phyloP scores from a whole-genome alignment of 305 asterid genomes.

The Stenogyne calaminthoides region DNA sequence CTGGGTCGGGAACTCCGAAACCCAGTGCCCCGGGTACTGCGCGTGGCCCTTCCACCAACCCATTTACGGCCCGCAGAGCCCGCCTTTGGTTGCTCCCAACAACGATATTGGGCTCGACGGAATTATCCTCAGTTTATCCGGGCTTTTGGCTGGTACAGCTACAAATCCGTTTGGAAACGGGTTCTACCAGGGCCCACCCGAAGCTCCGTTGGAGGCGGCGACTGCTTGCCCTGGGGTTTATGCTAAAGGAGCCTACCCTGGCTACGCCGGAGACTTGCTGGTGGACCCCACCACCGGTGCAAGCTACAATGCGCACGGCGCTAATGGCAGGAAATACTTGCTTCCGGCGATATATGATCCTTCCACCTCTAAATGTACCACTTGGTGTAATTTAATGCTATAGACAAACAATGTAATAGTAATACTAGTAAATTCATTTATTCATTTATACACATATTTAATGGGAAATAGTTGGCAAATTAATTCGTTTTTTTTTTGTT shows the following conservation, averaged over 20 bases:
- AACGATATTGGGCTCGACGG: slow-evolving; percentile 73
- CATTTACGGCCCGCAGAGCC: slow-evolving; percentile 70
- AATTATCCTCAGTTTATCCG: slow-evolving; percentile 44
- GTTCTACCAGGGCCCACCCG: slow-evolving; percentile 60
- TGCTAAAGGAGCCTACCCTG: slow-evolving; percentile 77
- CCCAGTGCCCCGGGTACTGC: slow-evolving; percentile 66
- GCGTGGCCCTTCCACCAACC: slow-evolving; percentile 91
- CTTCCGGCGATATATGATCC: slow-evolving; percentile 72
- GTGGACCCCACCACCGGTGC: slow-evolving; percentile 62
- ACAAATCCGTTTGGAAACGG: slow-evolving; percentile 81
- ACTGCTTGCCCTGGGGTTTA: slow-evolving; percentile 74
- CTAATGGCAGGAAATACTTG: slow-evolving; percentile 54
- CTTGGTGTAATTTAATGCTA: slow-evolving; percentile 44
- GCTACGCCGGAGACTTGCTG: slow-evolving; percentile 64
- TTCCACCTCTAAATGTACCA: slow-evolving; percentile 55
- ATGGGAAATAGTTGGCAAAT: background rate
- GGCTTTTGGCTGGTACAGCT: slow-evolving; percentile 63
- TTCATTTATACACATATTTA: slow-evolving; percentile 2
- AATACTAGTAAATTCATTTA: slow-evolving; percentile 15
- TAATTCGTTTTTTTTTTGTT: background rate
- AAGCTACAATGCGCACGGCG: slow-evolving; percentile 71
- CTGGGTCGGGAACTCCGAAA: slow-evolving; percentile 71
- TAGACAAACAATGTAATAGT: background rate
- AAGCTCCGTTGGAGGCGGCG: slow-evolving; percentile 67
- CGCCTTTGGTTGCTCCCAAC: slow-evolving; percentile 66